These are phyloP conservation scores for Vitis hybrid DNA, from an alignment of 177 flowering plant genomes.

Conservation along the genomic window DNA sequence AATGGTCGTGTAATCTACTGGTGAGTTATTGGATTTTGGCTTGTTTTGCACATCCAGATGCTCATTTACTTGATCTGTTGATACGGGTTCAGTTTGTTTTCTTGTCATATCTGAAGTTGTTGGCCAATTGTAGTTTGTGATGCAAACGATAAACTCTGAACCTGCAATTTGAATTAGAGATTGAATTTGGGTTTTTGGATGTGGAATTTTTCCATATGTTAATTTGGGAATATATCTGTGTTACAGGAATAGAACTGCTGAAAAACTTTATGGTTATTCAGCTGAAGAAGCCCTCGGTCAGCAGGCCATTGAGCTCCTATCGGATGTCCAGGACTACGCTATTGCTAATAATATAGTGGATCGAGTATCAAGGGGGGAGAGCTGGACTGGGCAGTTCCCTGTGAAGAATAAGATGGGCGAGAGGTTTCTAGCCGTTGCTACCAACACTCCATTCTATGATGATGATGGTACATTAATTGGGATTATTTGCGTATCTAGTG, in stretches of 20 bases:
- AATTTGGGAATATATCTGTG: background rate
- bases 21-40: constrained; percentile 35
- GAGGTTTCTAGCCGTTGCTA: constrained; percentile 49
- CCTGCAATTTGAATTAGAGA: background rate
- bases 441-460: constrained; percentile 85
- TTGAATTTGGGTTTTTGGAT: background rate
- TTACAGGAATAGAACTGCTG: constrained; percentile 87
- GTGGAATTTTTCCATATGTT: background rate
- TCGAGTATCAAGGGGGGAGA: constrained; percentile 63
- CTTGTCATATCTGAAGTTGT: background rate
- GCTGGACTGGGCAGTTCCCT: constrained; percentile 88
- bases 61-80: constrained; percentile 10
- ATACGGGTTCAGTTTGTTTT: background rate
- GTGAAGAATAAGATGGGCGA: constrained; percentile 74
- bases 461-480: constrained; percentile 83
- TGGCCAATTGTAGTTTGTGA: background rate
- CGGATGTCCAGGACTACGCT: constrained; percentile 47
- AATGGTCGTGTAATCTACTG: constrained; percentile 64
- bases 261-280: constrained; percentile 79
- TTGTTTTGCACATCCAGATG: background rate
- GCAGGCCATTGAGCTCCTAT: constrained; percentile 63
- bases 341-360: constrained; percentile 48
- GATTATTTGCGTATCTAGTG: constrained; percentile 78
- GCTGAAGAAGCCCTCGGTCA: constrained; percentile 83
- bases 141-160: background rate